These are phyloP conservation scores for Isatis tinctoria DNA, from an alignment of 345 rosid species.

Conservation along the genomic window DNA sequence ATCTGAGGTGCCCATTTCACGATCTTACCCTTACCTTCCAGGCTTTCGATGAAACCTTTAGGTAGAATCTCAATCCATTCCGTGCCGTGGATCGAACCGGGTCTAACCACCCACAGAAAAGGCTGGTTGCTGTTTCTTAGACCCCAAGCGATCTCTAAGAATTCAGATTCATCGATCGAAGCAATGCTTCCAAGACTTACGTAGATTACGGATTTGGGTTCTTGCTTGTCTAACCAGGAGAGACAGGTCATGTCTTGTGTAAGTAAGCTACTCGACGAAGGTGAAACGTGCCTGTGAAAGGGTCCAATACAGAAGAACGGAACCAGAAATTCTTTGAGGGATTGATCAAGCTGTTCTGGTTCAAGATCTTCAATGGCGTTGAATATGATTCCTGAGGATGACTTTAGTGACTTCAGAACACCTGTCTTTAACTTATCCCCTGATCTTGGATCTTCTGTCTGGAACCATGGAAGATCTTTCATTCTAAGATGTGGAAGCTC, in stretches of 20 bases:
- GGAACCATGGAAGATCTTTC: constrained; percentile 42
- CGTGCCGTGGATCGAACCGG: constrained; percentile 30
- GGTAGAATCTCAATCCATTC: constrained; percentile 37
- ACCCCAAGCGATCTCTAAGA: constrained; percentile 59
- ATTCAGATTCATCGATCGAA: constrained; percentile 32
- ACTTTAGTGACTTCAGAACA: constrained; percentile 29
- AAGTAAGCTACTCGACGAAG: constrained; percentile 41
- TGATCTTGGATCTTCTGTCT: constrained; percentile 19
- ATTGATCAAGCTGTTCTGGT: constrained; percentile 14
- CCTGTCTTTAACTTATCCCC: neutral
- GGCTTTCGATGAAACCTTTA: constrained; percentile 24
- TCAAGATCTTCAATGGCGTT: constrained; percentile 56
- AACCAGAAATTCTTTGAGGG: constrained; percentile 30
- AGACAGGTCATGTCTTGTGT: constrained; percentile 47
- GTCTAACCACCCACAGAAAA: constrained; percentile 75
- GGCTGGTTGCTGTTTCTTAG: constrained; percentile 48
- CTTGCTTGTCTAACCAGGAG: constrained; percentile 60
- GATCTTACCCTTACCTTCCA: constrained; percentile 15
- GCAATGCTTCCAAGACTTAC: constrained; percentile 64
- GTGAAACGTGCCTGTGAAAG: constrained; percentile 38
- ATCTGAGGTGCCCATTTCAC: constrained; percentile 36
- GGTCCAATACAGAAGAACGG: constrained; percentile 48
- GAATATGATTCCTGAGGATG: constrained; percentile 47
- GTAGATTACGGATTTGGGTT: constrained; percentile 43
- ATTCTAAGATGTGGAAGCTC: constrained; percentile 41